Evolutionary conservation across 768 basidiomycete species (phyloP), one percentile per base, ranked within the genome.

Genomic region (Russula sp.): DNA sequence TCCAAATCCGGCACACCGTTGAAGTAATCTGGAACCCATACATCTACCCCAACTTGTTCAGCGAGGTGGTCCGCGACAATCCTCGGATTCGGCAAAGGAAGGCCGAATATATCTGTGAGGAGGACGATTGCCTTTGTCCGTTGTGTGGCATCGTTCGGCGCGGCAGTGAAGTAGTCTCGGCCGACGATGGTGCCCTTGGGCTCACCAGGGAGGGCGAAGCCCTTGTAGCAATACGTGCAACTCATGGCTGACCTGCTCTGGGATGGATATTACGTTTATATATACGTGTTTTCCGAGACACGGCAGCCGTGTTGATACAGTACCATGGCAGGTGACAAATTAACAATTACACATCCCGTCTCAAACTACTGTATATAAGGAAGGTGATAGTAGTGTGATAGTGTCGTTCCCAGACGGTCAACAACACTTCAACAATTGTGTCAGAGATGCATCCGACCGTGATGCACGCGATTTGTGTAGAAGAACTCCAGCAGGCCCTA

Each of bases 11-110:
- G n/a, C n/a, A n/a, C 59, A 82, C 85, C 86, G 64, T 76, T 71
- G 67, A 86, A 87, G 54, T 84, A 72, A 73, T 88, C 84, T 10
- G 85, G 86, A 20, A 84, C 76, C 81, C 83, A 87, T 20, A 86
- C 84, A 67, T 87, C 86, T 65, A 84, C 83, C 20, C 76, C 73
- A 32, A 86, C 69, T 20, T 73, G 68, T 61, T 78, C 73, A 9
- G 84, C 78, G 26, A 85, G 70, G 30, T 76, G 73, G 72, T 87
- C 85, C 1, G 85, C 84, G 6, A 86, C 74, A 62, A 88, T 77
- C 68, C 83, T 84, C 65, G 74, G 76, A 67, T 86, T 86, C 40
- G 76, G 67, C 18, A 86, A 70, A 5, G 77, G 74, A 6, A 86
- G 73, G 0, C 84, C 85, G 64, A 85, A 88, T 14, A 76, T 78